phyloP scores from a whole-genome alignment of 2,329 filamentous ascomycete genomes.

The Beauveria pseudobassiana region DNA sequence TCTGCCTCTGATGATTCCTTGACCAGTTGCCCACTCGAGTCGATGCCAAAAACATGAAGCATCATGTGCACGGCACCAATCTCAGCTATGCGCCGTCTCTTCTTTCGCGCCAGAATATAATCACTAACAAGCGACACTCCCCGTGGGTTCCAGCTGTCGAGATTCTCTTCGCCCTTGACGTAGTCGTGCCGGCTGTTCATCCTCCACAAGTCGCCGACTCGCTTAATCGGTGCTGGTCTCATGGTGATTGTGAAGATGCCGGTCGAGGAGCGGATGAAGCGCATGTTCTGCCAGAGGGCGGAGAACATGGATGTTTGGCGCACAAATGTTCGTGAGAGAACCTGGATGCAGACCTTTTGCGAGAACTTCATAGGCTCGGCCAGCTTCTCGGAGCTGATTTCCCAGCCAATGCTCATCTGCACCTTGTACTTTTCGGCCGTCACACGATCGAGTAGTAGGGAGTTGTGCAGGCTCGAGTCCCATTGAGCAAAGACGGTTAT shows the following conservation, averaged over 20 bases:
- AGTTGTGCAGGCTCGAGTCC: conserved; percentile 91
- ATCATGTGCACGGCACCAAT: conserved; percentile 67
- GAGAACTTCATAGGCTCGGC: conserved; percentile 85
- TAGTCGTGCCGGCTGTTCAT: conserved; percentile 94
- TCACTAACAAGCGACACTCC: conserved; percentile 89
- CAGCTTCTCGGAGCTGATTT: conserved; percentile 74
- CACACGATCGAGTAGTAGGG: conserved; percentile 84
- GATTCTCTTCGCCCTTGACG: conserved; percentile 86
- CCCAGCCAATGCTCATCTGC: conserved; percentile 80
- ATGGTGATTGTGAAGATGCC: conserved; percentile 81
- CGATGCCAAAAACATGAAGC: conserved; percentile 50
- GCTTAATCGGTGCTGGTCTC: conserved; percentile 82
- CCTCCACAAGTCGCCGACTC: conserved; percentile 88
- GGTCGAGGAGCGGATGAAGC: conserved; percentile 80
- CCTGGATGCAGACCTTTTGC: conserved; percentile 72
- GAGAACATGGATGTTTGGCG: conserved; percentile 83
- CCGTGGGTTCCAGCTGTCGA: conserved; percentile 78
- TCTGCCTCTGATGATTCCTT: conserved; percentile 26
- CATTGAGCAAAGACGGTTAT: conserved; percentile 87
- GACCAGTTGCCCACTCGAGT: conserved; percentile 26
- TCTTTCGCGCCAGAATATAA: conserved; percentile 68
- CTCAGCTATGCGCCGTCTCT: conserved; percentile 66
- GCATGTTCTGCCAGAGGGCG: conserved; percentile 74
- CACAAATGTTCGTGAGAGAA: conserved; percentile 75
- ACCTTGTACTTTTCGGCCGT: conserved; percentile 91